phyloP scores from a whole-genome alignment of 2,329 filamentous ascomycete species.

The Aspergillus felis region DNA sequence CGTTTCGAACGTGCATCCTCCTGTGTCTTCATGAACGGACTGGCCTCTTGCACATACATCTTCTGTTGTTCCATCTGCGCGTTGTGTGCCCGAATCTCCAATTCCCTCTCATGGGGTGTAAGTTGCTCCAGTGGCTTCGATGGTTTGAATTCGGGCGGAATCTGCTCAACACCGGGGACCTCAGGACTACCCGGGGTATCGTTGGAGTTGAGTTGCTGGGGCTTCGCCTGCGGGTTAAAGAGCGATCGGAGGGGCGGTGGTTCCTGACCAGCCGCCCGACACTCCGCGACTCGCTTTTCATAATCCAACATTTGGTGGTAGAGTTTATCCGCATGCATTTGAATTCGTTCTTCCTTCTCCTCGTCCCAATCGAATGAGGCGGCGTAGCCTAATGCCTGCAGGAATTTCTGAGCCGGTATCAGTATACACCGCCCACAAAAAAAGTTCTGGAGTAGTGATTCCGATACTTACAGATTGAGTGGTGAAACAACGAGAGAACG shows the following conservation, averaged over 20 bases:
- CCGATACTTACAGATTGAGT: slow-evolving; percentile 68
- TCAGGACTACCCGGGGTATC: slow-evolving; percentile 22
- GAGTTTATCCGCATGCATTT: slow-evolving; percentile 90
- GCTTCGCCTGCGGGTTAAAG: slow-evolving; percentile 36
- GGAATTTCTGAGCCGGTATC: slow-evolving; percentile 60
- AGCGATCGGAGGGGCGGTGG: slow-evolving; percentile 43
- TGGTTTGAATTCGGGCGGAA: slow-evolving; percentile 34
- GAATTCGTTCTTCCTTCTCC: slow-evolving; percentile 77
- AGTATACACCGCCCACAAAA: slow-evolving; percentile 2
- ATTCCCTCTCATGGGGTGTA: slow-evolving; percentile 45
- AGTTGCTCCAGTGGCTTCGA: slow-evolving; percentile 39
- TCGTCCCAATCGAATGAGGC: slow-evolving; percentile 60
- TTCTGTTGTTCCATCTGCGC: slow-evolving; percentile 36
- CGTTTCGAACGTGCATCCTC: slow-evolving; percentile 35
- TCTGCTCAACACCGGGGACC: slow-evolving; percentile 33
- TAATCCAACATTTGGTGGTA: slow-evolving; percentile 84
- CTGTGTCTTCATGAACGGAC: slow-evolving; percentile 34
- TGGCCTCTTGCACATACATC: slow-evolving; percentile 34
- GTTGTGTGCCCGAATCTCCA: slow-evolving; percentile 40
- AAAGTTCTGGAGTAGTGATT: not conserved
- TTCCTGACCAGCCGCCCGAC: slow-evolving; percentile 41
- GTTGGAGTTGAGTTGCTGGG: slow-evolving; percentile 8
- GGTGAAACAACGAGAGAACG: slow-evolving; percentile 81
- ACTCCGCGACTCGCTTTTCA: slow-evolving; percentile 67
- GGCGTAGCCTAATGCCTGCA: slow-evolving; percentile 87